Evolutionary conservation across 352 stramenopile species (phyloP), one percentile per base, ranked within the genome.

Genomic region (Phytophthora agathidicida): DNA sequence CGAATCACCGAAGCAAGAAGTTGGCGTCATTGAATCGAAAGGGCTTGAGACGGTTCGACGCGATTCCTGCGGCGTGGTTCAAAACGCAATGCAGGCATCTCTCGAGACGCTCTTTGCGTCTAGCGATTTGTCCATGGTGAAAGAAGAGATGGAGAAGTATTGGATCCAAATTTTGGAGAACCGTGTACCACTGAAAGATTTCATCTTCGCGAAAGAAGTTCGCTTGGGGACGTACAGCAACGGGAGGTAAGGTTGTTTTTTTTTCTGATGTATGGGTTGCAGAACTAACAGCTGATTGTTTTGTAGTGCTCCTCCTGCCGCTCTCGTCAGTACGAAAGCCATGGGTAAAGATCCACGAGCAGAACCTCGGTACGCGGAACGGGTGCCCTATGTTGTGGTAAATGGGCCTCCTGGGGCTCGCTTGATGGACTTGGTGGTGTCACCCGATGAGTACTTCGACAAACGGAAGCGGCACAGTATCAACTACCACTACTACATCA

Each of bases 401-500:
- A 90, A 95, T 32, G 94, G 92, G 4, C 65, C 78, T 24, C 91
- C 90, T 2, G 87, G 89, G 17, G 80, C 92, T 14, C 79, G 88
- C 9, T 60, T 98, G 4, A 88, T 96, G 70, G 91, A 98, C 49
- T 73, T 98, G 35, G 93, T 98, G 3, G 80, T 96, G 19, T 88
- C 85, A 8, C 93, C 93, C 0, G 63, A 82, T 7, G 83, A 96
- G 32, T 78, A 91, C 16, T 55, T 85, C 10, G 65, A 73, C 47
- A 79, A 77, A 36, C 36, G 61, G 28, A 63, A 61, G 48, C 67
- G 56, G 11, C 60, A 85, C 52, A 75, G 70, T n/a, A 71, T 97
- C 56, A 97, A 98, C 60, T 86, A 93, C 46, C 85, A 96, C 60
- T 98, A 98, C 74, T 98, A 98, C 69, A 94, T 97, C 56, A 76